Evolutionary conservation across 2,329 filamentous ascomycete species (phyloP).

Genomic region (Akanthomyces muscarius): DNA sequence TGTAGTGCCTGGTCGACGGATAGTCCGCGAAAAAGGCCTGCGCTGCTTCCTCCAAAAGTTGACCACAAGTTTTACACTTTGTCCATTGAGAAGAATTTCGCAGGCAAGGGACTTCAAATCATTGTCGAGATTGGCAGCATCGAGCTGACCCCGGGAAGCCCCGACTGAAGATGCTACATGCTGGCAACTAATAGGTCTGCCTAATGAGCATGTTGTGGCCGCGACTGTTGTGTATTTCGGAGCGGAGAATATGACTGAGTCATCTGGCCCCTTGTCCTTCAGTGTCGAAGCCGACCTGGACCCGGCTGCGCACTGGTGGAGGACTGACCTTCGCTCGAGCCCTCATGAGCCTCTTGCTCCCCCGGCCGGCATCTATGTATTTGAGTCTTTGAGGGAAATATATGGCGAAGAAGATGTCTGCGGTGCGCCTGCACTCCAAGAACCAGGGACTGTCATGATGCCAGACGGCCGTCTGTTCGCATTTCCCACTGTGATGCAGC

Average conservation of each 20-base stretch:
- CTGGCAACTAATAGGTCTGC: conserved; percentile 3
- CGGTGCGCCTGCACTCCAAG: background rate
- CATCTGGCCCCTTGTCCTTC: background rate
- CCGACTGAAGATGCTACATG: background rate
- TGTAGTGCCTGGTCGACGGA: background rate
- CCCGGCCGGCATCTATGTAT: background rate
- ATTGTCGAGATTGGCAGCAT: background rate
- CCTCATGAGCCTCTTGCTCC: background rate
- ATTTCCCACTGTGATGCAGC: conserved; percentile 43
- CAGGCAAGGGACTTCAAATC: background rate
- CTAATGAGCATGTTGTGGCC: conserved; percentile 13
- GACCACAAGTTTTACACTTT: background rate
- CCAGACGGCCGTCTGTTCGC: conserved; percentile 40
- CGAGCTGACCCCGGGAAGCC: background rate
- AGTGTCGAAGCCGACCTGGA: background rate
- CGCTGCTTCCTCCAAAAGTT: background rate
- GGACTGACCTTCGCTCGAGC: background rate
- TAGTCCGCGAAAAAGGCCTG: no score
- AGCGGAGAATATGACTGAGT: background rate
- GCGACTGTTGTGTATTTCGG: conserved; percentile 3
- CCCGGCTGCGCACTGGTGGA: background rate
- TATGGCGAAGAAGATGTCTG: background rate
- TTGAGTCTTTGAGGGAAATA: background rate
- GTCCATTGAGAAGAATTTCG: background rate
- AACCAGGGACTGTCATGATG: conserved; percentile 38